These are phyloP conservation scores for Metschnikowia kunwiensis DNA, from an alignment of 805 yeast genomes.

Conservation along the genomic window DNA sequence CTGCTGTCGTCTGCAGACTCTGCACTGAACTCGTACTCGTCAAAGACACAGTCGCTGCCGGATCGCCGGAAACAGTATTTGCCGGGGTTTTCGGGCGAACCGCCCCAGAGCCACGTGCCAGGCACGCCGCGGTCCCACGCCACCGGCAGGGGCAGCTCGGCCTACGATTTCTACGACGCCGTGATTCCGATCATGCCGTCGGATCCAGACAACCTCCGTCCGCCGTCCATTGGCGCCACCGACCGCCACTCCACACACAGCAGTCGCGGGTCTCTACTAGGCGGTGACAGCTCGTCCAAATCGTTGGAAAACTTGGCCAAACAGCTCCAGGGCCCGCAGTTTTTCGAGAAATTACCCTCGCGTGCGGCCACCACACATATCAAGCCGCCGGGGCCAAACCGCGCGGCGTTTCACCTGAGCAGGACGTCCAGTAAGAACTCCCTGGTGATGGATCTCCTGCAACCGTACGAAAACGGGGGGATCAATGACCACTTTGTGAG, in stretches of 20 bases:
- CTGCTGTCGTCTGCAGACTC: constrained; percentile 1
- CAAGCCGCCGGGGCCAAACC: constrained; percentile 11
- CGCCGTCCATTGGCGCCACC: constrained; percentile 1
- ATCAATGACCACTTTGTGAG: constrained; percentile 35
- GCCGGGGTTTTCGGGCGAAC: background rate
- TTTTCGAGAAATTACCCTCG: constrained; percentile 39
- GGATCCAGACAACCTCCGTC: constrained; percentile 12
- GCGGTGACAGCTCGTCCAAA: constrained; percentile 6
- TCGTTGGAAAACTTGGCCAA: constrained; percentile 40
- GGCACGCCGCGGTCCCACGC: background rate
- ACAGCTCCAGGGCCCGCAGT: constrained; percentile 33
- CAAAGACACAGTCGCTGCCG: constrained; percentile 7
- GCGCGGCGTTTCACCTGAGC: background rate
- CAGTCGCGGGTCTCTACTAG: constrained; percentile 9
- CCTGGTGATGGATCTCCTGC: constrained; percentile 27
- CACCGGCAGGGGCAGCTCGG: constrained; percentile 21
- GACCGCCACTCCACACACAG: constrained; percentile 14
- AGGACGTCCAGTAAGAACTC: constrained; percentile 17
- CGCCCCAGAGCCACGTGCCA: background rate
- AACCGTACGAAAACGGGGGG: constrained; percentile 20
- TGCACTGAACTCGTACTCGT: background rate
- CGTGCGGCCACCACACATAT: constrained; percentile 25
- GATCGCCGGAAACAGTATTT: constrained; percentile 1
- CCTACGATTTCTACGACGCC: constrained; percentile 43
- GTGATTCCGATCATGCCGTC: constrained; percentile 38